Base-by-base conservation (phyloP, 257 asterid genomes). In the Penstemon newberryi region DNA sequence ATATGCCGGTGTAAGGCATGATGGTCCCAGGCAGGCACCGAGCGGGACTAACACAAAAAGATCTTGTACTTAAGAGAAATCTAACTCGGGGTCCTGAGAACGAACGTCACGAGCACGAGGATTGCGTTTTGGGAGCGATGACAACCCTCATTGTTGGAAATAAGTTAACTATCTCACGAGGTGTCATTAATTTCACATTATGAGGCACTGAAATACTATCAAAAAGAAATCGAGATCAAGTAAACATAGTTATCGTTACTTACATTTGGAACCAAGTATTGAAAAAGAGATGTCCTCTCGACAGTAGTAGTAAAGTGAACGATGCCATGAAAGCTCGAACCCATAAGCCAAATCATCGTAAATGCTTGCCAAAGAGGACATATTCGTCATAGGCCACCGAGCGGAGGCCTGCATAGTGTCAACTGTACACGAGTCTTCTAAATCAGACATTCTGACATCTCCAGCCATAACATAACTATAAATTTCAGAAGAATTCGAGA, bases 351-450 rank as follows among this genome's bases (percentile, higher is more conserved):
- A 56, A 11, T 63, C 72, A 9, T 71, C 89, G 43, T 81, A 81
- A 42, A 81, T 51, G 56, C 76, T 60, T 3, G 62, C 67, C 79
- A 76, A 71, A 63, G 87, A 74, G 36, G 84, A 63, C 33, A 42
- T 37, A 62, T 56, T 75, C 52, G 46, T 44, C 58, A 56, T n/a
- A 4, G 42, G 45, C 80, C 77, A 40, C 15, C 11, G 60, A 3
- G 60, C 49, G 7, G 82, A 70, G 3, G 52, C 69, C 71, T 3
- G 42, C 70, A 69, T 79, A 66, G 66, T 72, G 40, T 69, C 77
- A 63, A 76, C 76, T 0, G 74, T 62, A n/a, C 88, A 81, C 3
- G 67, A 69, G 10, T 84, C 82, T 76, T 73, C 89, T 78, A 84
- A 65, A 38, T 78, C 84, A 40, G 81, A 65, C 7, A 74, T 9